Percentiles rank a stretch among this genome's conserved stretches.
Conservation (phyloP, 1,284 basidiomycete genomes). For the Blastosporella zonata region DNA sequence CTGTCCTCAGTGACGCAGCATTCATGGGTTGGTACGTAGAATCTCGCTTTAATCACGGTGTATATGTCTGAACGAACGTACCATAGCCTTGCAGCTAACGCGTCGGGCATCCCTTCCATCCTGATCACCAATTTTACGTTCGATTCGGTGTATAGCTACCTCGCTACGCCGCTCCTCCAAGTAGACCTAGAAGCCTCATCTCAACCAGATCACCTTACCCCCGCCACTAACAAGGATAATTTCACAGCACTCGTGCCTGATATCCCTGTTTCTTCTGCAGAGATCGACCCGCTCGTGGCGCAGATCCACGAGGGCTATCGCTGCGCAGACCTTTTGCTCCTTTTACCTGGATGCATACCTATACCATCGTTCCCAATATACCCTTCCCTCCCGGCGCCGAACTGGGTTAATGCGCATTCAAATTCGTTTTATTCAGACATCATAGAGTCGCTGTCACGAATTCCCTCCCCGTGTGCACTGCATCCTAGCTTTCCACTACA, state of each 20-base stretch:
- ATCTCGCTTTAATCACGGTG: neutral
- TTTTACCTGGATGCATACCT: constrained; percentile 71
- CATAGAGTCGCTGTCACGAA: constrained; percentile 31
- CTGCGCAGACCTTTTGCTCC: constrained; percentile 66
- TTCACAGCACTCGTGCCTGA: constrained; percentile 40
- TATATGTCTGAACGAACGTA: neutral
- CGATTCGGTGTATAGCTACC: constrained; percentile 77
- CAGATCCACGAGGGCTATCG: constrained; percentile 66
- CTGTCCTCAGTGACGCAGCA: constrained; percentile 73
- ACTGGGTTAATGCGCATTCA: constrained; percentile 54
- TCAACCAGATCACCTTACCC: constrained; percentile 18
- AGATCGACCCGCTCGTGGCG: constrained; percentile 57
- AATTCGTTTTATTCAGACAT: constrained; percentile 48
- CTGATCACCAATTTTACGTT: constrained; percentile 81
- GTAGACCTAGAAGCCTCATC: constrained; percentile 29
- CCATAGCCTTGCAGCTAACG: constrained; percentile 62
- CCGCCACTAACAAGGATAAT: constrained; percentile 16
- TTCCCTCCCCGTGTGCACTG: constrained; percentile 5
- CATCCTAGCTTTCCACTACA: constrained; percentile 19
- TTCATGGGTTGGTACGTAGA: constrained; percentile 69
- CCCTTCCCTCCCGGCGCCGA: constrained; percentile 55
- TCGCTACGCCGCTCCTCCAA: constrained; percentile 47
- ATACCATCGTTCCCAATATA: constrained; percentile 62
- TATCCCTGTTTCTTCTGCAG: constrained; percentile 45
- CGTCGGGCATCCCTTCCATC: constrained; percentile 60